Evolutionary conservation across 768 basidiomycete genomes (phyloP), one percentile per base, ranked within the genome.

Genomic region (Kockovaella imperatae): DNA sequence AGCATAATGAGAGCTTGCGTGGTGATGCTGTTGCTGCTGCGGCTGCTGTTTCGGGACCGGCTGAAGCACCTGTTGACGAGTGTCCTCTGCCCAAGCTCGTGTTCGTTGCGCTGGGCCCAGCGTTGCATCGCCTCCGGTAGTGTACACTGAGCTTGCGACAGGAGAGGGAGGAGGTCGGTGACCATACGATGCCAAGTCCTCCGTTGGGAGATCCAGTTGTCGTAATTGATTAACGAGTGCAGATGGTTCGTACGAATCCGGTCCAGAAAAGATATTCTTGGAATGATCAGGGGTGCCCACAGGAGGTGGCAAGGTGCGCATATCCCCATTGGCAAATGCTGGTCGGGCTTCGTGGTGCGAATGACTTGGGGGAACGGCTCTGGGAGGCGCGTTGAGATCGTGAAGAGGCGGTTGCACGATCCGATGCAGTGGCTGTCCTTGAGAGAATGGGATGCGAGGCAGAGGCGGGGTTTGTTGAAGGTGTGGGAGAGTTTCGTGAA

Each of bases 401-500:
- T 34, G 35, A 15, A 42, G 45, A 2, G 47, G 17, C 20, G 31
- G 44, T 18, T 29, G 48, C 2, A 44, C 23, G 7, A 52, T 45
- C 4, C 52, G 48, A 11, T 57, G 63, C 0, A 51, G 36, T 15
- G 70, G 69, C 49, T 68, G 65, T 26, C 66, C 64, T 25, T 65
- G 50, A 0, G 58, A 50, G 47, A 67, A 68, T 2, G 67, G 70
- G 30, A 69, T 64, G 14, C 64, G 54, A 7, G 69, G 72, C 8
- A 71, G 57, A 24, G 60, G 58, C 2, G 63, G 53, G 7, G 65
- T 62, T 1, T 67, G 68, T 23, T 70, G 68, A 18, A 72, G 68
- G 35, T 70, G 69, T 15, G 70, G 67, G 2, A 72, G 61, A 15
- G 74, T 87, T 72, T 95, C 87, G 50, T 78, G 77, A 48, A 96